These are phyloP conservation scores for Nepenthes mirabilis DNA, from an alignment of 148 eudicot genomes.

Conservation along the genomic window DNA sequence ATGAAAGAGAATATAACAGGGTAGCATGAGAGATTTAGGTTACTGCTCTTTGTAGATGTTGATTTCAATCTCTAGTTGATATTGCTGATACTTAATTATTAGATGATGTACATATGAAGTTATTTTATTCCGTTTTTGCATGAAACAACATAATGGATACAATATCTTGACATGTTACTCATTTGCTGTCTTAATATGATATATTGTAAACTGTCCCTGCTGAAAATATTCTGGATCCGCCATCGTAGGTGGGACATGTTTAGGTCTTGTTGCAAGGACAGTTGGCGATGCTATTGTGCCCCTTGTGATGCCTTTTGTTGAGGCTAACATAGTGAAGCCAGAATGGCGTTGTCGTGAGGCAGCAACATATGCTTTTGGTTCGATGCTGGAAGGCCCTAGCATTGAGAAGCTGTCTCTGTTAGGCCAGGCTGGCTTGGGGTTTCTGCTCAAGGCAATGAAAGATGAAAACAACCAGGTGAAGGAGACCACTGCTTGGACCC, in stretches of 20 bases:
- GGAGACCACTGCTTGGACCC: background rate
- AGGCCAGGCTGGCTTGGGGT: background rate
- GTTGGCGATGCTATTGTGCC: background rate
- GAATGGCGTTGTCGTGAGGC: constrained; percentile 1
- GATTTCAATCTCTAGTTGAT: no score
- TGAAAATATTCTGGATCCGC: background rate
- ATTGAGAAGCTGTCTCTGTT: background rate
- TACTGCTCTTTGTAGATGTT: no score
- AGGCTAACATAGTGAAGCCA: background rate
- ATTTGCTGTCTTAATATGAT: background rate
- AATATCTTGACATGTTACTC: background rate
- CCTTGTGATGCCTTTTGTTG: constrained; percentile 1
- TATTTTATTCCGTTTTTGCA: no score
- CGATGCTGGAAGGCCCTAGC: background rate
- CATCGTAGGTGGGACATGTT: background rate
- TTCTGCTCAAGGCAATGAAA: background rate
- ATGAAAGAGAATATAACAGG: no score
- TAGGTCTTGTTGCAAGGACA: constrained; percentile 1
- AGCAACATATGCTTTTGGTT: constrained; percentile 1
- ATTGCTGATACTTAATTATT: no score
- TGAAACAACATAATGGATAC: no score
- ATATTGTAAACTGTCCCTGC: background rate
- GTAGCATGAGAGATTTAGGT: no score
- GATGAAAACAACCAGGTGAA: background rate
- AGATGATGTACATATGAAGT: no score